Conservation (phyloP, 108 stramenopile species). For the Mediolabrus comicus region DNA sequence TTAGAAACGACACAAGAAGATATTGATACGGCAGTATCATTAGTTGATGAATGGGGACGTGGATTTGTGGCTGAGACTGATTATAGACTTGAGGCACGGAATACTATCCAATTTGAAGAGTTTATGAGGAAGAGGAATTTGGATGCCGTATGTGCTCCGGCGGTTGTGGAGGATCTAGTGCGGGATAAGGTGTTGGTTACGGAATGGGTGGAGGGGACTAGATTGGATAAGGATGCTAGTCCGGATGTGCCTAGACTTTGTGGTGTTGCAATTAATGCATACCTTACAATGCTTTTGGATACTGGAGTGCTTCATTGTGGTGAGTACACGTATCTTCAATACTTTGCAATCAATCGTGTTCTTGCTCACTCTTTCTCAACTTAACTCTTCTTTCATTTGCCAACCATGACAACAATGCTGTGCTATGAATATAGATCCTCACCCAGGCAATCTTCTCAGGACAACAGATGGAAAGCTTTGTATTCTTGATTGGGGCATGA, state of each 20-base stretch:
- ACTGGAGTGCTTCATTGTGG: constrained; percentile 77
- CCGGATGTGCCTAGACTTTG: constrained; percentile 77
- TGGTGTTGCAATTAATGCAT: constrained; percentile 85
- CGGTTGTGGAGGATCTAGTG: constrained; percentile 60
- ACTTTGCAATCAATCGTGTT: background rate
- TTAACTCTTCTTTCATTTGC: background rate
- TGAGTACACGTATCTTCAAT: constrained; percentile 36
- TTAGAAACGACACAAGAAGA: constrained; percentile 51
- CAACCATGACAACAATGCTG: background rate
- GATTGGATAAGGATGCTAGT: constrained; percentile 64
- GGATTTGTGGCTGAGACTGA: constrained; percentile 92
- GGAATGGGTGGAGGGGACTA: constrained; percentile 90
- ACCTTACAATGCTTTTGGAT: constrained; percentile 82
- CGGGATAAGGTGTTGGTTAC: constrained; percentile 84
- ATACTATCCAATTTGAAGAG: constrained; percentile 64
- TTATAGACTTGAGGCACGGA: constrained; percentile 79
- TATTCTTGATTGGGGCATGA: constrained; percentile 91
- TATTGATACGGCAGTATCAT: constrained; percentile 55
- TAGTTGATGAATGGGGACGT: constrained; percentile 92
- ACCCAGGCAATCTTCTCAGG: constrained; percentile 67
- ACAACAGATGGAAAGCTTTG: constrained; percentile 81
- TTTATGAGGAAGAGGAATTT: constrained; percentile 70
- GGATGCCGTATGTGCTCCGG: constrained; percentile 83
- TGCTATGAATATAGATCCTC: too few species aligned
- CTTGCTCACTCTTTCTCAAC: background rate